These are phyloP conservation scores for Phymatotrichopsis omnivora DNA, from an alignment of 2,329 filamentous ascomycete species.

Conservation along the genomic window DNA sequence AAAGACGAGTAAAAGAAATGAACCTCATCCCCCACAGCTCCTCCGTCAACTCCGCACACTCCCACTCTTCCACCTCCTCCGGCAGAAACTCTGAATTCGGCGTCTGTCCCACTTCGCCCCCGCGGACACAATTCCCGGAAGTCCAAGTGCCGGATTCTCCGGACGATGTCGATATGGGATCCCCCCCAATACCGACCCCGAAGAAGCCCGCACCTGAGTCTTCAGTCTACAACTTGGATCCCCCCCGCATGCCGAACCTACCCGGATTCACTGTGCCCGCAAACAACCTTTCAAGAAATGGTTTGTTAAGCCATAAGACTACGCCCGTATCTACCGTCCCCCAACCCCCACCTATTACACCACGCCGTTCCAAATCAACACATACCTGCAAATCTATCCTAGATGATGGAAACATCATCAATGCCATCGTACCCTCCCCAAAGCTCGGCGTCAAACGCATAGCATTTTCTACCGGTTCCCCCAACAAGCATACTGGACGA, in stretches of 20 bases:
- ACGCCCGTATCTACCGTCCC: neutral
- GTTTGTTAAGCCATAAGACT: neutral
- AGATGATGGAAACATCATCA: no score
- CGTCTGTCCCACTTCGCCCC: neutral
- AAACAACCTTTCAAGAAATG: neutral
- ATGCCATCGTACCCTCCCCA: no score
- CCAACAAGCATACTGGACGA: no score
- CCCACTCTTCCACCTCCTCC: slow-evolving; percentile 5
- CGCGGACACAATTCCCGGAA: slow-evolving; percentile 7
- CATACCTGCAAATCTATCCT: no score
- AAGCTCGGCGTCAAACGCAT: no score
- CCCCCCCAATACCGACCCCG: slow-evolving; percentile 7
- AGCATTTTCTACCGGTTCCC: no score
- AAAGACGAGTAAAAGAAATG: neutral
- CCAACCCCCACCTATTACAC: neutral
- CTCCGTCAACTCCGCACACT: neutral
- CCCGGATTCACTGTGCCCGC: neutral
- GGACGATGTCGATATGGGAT: slow-evolving; percentile 26
- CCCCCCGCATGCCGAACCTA: neutral
- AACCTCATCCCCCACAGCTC: slow-evolving; percentile 8
- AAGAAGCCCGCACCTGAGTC: neutral
- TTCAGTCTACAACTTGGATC: neutral
- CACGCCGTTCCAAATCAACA: no score
- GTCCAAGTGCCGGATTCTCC: slow-evolving; percentile 24
- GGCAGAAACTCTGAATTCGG: slow-evolving; percentile 20